Evolutionary conservation across 164 flowering plant genomes (phyloP).

Genomic region (Kalanchoe fedtschenkoi): DNA sequence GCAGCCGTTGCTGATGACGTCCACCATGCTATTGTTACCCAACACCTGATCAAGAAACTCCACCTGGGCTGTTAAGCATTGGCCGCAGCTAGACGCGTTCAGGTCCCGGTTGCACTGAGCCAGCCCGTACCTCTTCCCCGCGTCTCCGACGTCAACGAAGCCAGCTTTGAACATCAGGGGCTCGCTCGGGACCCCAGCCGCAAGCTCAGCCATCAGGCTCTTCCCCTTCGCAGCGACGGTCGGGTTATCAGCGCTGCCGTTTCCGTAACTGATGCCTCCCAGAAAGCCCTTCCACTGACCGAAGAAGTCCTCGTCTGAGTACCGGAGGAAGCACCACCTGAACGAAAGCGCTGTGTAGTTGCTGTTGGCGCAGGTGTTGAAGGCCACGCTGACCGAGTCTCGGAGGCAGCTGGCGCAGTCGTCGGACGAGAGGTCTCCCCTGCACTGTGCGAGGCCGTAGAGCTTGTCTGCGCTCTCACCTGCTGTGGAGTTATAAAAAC

Average conservation of each 20-base stretch:
- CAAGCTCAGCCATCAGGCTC: conserved; percentile 11
- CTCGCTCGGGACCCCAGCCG: not conserved
- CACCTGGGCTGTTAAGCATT: not conserved
- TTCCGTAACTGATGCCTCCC: not conserved
- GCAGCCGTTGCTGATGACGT: not conserved
- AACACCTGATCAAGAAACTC: not conserved
- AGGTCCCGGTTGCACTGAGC: not conserved
- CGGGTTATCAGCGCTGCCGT: conserved; percentile 10
- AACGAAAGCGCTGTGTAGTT: conserved; percentile 12
- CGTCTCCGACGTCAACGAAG: not conserved
- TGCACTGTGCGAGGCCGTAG: conserved; percentile 19
- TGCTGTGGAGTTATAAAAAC: conserved; percentile 14
- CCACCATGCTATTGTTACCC: not conserved
- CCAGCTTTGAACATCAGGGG: not conserved
- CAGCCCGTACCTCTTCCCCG: not conserved
- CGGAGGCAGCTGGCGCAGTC: conserved; percentile 14
- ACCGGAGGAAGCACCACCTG: conserved; percentile 14
- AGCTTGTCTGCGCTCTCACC: conserved; percentile 7
- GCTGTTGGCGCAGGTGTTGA: conserved; percentile 9
- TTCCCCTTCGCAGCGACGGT: conserved; percentile 10
- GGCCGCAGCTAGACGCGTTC: not conserved
- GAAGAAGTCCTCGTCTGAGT: conserved; percentile 12
- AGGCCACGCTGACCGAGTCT: not conserved
- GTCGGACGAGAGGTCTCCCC: conserved; percentile 13
- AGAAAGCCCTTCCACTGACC: conserved; percentile 6